Percentiles rank a stretch among this genome's conserved stretches.
Conservation (phyloP, 805 yeast genomes). For the Candida argentea region DNA sequence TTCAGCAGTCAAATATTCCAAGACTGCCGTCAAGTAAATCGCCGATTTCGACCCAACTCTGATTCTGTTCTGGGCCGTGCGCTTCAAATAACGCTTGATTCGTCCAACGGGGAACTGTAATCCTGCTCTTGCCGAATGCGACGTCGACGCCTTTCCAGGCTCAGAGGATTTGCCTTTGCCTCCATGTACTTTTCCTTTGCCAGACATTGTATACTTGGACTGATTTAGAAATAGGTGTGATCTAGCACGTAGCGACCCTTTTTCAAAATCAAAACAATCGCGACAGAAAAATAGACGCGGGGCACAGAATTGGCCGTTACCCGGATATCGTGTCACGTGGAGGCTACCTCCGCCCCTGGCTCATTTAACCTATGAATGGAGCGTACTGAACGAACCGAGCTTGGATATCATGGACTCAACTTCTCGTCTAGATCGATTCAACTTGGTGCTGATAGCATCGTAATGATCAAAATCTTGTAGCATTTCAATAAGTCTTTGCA, state of each 20-base stretch:
- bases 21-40: conserved; percentile 28
- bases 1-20: conserved; percentile 22
- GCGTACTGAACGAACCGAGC: conserved; percentile 26
- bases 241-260: conserved; percentile 3
- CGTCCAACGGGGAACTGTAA: conserved; percentile 97
- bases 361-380: too few relatives aligned
- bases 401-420: conserved; percentile 38
- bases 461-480: conserved; percentile 44
- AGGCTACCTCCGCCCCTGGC: too few relatives aligned
- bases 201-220: conserved; percentile 46
- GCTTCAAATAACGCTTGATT: conserved; percentile 92
- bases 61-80: conserved; percentile 72
- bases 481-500: conserved; percentile 30
- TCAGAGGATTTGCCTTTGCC: conserved; percentile 91
- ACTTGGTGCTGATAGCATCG: conserved; percentile 63
- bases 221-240: conserved; percentile 2
- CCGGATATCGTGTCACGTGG: too few relatives aligned
- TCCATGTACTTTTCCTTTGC: conserved; percentile 84
- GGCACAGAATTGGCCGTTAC: too few relatives aligned
- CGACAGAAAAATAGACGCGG: too few relatives aligned
- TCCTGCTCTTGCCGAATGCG: conserved; percentile 93
- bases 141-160: conserved; percentile 60
- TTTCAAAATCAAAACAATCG: too few relatives aligned
- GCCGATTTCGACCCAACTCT: conserved; percentile 86
- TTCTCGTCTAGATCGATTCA: conserved; percentile 45